Base-by-base conservation (phyloP, 345 rosid species). In the Anacardium occidentale region DNA sequence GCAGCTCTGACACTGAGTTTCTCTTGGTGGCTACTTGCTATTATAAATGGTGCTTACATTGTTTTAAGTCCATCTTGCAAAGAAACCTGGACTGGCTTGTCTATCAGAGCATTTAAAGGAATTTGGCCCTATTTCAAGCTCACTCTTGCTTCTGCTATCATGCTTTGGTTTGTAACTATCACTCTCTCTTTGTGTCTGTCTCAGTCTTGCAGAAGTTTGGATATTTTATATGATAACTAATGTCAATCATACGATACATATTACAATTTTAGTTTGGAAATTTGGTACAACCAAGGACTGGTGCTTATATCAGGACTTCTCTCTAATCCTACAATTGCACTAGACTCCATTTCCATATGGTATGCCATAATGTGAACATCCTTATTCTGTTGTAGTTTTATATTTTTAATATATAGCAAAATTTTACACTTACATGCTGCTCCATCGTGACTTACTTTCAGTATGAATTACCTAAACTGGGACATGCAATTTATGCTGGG, bases 51-150 rank as follows among this genome's bases (percentile, higher is more conserved):
- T 17, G 62, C 86, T 47, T 94, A 91, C 79, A 86, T 94, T 55
- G 53, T 83, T 52, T 40, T 87, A 0, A 91, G 98, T 73, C 93
- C 91, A 2, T 81, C 77, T 22, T 94, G 98, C 75, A 89, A 78
- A 69, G 86, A 87, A 60, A 91, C 97, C 4, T 94, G 98, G 98
- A 86, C 85, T 0, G 97, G 98, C 55, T 81, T 94, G 1, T 90
- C 98, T 0, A 0, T n/a, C 0, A 75, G 52, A 54, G 97, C 94
- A 37, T 83, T 94, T 47, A 74, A 21, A 55, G 98, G 98, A 54
- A 84, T 90, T 0, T 91, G 98, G 98, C 98, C 98, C 78, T 94
- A 90, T 71, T 94, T 90, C 74, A 94, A 87, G 84, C 93, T 94
- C 73, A 94, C 97, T 51, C 68, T 80, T 67, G 88, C 98, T 73